phyloP scores from a whole-genome alignment of 371 early-diverging fungal genomes.

The Mortierella sp. region DNA sequence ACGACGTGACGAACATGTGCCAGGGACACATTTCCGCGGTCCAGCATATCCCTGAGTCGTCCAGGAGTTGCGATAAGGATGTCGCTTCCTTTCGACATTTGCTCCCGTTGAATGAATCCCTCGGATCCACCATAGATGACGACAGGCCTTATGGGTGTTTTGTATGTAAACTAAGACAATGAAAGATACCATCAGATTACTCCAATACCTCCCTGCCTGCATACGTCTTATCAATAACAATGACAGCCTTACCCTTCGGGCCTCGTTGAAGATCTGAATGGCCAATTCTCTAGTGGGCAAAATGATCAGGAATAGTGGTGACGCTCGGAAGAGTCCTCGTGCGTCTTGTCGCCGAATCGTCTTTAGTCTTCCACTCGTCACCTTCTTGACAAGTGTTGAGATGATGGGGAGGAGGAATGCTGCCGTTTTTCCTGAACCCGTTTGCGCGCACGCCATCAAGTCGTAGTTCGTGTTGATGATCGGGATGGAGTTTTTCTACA shows the following conservation, averaged over 20 bases:
- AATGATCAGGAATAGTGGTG: constrained; percentile 54
- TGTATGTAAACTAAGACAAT: constrained; percentile 55
- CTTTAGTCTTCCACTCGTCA: constrained; percentile 5
- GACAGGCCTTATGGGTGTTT: constrained; percentile 62
- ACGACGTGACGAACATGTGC: constrained; percentile 90
- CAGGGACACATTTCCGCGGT: constrained; percentile 81
- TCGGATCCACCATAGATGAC: constrained; percentile 96
- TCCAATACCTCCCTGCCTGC: not conserved
- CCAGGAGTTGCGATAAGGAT: constrained; percentile 98
- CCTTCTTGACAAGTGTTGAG: constrained; percentile 18
- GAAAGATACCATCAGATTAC: not conserved
- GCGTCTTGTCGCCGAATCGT: constrained; percentile 4
- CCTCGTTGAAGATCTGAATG: constrained; percentile 66
- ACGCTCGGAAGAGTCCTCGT: not conserved
- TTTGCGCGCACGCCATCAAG: constrained; percentile 85
- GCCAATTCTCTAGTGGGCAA: constrained; percentile 74
- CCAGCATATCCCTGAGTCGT: constrained; percentile 94
- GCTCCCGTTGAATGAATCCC: constrained; percentile 82
- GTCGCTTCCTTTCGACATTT: constrained; percentile 89
- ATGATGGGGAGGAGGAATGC: constrained; percentile 71
- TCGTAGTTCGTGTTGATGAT: constrained; percentile 72
- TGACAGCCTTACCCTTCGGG: constrained; percentile 41
- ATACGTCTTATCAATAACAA: too few relatives aligned
- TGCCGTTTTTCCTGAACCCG: constrained; percentile 82
- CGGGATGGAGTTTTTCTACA: constrained; percentile 73